Base-by-base conservation (phyloP, 805 yeast genomes). In the Candida berthetii region DNA sequence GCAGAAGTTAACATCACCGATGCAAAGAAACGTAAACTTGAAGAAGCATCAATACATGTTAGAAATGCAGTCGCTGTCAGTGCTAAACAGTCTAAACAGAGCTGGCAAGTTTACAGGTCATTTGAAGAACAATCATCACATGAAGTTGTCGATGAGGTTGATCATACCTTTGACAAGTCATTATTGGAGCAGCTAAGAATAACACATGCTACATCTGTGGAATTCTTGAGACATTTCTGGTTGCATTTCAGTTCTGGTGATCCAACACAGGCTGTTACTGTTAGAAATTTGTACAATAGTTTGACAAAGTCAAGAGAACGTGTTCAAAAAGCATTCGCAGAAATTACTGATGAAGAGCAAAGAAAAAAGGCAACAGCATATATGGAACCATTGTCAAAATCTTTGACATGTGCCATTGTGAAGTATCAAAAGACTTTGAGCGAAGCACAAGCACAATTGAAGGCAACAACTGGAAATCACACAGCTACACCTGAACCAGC, bases 191-290 rank as follows among this genome's bases (percentile, higher is more conserved):
- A 72, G 36, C 63, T 85, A 31, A 63, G 80, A 39, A 60, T 82
- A 34, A 69, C 82, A 14, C 90, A 85, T 55, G 76, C 82, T 1
- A 82, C 93, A 0, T 78, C 90, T 3, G 71, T 81, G 31, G 95
- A 85, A 57, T 85, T 85, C 55, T 60, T 85, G 33, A 74, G 78
- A 43, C 95, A 85, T 57, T 85, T 84, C 57, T 85, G 90, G 84
- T 55, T 71, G 1, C 81, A 78, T 54, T 76, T 76, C 50, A 74
- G 72, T 45, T 68, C 74, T 39, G 70, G 74, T 33, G 69, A 67
- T 42, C 61, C 71, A 2, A 58, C 71, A 32, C 72, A 72, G 39
- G 75, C 74, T 0, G 44, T 46, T 2, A 52, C 62, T 8, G 57
- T 79, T 27, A 66, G 70, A 40, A 72, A 68, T 38, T 61, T 80